Conservation (phyloP, 345 rosid genomes). For the Eucalyptus caleyi region DNA sequence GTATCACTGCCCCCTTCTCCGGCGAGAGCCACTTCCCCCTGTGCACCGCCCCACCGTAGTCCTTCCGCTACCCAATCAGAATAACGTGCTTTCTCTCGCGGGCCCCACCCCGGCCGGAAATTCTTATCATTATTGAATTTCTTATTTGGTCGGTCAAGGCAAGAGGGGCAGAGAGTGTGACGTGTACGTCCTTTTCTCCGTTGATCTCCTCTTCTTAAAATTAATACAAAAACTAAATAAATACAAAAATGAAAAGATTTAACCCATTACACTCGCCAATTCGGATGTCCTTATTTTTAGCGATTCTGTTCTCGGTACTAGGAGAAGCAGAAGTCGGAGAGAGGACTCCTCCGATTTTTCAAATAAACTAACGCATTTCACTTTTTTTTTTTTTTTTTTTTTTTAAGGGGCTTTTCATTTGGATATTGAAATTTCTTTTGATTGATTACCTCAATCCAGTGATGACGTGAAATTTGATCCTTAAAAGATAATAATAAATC, state of each 20-base stretch:
- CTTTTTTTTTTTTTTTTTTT: too few relatives aligned
- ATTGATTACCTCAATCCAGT: background rate
- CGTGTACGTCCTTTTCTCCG: background rate
- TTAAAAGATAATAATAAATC: background rate
- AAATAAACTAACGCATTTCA: background rate
- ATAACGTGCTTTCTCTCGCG: background rate
- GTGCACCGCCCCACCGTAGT: background rate
- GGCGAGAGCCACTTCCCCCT: background rate
- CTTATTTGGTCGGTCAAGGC: background rate
- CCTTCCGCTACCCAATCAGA: too few relatives aligned
- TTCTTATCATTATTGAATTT: background rate
- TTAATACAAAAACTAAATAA: background rate
- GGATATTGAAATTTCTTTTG: background rate
- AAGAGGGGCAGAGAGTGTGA: background rate
- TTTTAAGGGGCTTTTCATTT: background rate
- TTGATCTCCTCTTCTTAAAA: background rate
- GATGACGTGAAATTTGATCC: rapidly evolving
- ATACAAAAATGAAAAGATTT: background rate
- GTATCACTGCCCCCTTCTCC: background rate
- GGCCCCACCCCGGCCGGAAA: background rate
- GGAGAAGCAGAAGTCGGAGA: background rate
- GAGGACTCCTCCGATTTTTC: background rate
- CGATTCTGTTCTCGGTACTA: background rate
- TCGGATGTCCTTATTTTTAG: background rate
- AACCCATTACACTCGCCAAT: too few relatives aligned